Evolutionary conservation across 1,139 yeast species (phyloP), one percentile per base, ranked within the genome.

Genomic region (Hanseniaspora uvarum): DNA sequence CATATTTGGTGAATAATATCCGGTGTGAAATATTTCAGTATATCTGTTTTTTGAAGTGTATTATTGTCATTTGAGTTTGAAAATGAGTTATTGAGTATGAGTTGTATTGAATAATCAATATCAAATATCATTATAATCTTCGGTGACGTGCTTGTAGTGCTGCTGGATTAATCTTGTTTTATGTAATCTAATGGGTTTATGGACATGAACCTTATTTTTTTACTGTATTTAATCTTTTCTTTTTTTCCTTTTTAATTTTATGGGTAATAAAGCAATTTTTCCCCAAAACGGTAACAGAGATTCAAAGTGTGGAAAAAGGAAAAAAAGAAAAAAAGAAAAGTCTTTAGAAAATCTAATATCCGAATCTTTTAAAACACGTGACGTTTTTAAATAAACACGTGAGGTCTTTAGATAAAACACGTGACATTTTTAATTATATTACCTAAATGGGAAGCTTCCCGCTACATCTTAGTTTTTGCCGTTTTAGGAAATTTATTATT

Each of bases 1-100:
- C 98, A 92, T 58, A 92, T 75, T 62, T 78, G 78, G 63, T 82
- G 81, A 46, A 94, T 94, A 56, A 86, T 89, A 41, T 78, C 78
- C 66, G 92, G 97, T 19, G 85, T 74, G 38, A 44, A 44, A 7
- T 21, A 44, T 21, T 18, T 18, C 58, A 92, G 11, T 24, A 49
- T 38, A 14, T 48, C 53, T 19, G 39, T 26, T 33, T 46, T 30
- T n/a, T 23, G 43, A 7, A 10, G 12, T n/a, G 31, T 34, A 23
- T 14, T 40, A 10, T 23, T 37, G 18, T 38, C 54, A 12, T 46
- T 18, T 41, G 45, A 3, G 6, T 26, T n/a, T 14, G 46, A 28
- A n/a, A 44, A 31, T 5, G 46, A 41, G 36, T 47, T 47, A 38
- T 37, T 23, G 34, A 41, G 46, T 12, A 47, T 41, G 12, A 38